Base-by-base conservation (phyloP, 2,329 filamentous ascomycete genomes). In the Aureobasidium zeae region DNA sequence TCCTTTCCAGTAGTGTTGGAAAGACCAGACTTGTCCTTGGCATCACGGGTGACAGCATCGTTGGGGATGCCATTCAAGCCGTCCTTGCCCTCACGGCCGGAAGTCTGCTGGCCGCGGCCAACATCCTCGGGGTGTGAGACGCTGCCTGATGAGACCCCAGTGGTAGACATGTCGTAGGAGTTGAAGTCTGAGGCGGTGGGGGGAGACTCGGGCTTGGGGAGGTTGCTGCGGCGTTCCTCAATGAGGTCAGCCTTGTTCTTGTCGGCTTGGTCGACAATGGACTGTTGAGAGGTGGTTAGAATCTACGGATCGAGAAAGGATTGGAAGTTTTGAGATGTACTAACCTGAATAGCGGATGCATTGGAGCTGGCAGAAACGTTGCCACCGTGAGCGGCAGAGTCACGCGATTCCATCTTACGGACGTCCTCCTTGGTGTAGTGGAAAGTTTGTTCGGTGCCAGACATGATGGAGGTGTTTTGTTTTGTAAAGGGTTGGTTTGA, bases 141-240 rank as follows among this genome's bases (percentile, higher is more conserved):
- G 43, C 71, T 63, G 15, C 81, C 81, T 25, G 78, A 76, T 50
- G 81, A 81, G 35, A 84, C 77, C 57, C 85, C 82, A 57, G 84
- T 78, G 45, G 67, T 84, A 49, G 74, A 67, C 22, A 71, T 71
- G 55, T 89, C 83, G 38, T 74, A 69, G 0, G 81, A 85, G 60
- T 88, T 79, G 73, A 79, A 87, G 70, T 91, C 84, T 4, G 82
- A 83, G n/a, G 77, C 66, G n/a, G 65, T 67, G 1, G 83, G 83
- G 16, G 85, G 85, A 52, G 88, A 72, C 2, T 89, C 83, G 13
- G 85, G 86, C 38, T 88, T 76, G 39, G 83, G 83, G 22, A 93
- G 78, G 64, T 86, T 86, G 61, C 78, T 66, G 65, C 81, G 72
- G 56, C 72, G 72, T 62, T 83, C 65, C 41, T 79, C 74, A 58